A percentile compares a stretch with the other conserved stretches of the same genome.
These are phyloP conservation scores for Plasmodium falciparum DNA, from an alignment of 169 alveolate species.

Conservation along the genomic window DNA sequence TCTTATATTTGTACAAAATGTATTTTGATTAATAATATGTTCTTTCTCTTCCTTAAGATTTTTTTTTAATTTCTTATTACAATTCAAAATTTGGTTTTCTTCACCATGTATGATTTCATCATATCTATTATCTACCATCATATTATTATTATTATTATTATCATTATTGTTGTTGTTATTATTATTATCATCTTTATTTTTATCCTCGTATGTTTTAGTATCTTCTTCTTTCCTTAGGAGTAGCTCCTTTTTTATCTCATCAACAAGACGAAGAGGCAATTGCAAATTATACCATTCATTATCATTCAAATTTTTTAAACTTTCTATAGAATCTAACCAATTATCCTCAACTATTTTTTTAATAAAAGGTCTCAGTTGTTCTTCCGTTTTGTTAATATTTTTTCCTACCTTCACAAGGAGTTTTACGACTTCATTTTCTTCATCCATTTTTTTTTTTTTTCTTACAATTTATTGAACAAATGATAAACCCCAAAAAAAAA, in stretches of 20 bases:
- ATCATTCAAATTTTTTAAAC: conserved; percentile 38
- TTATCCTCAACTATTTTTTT: conserved; percentile 57
- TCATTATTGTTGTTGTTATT: background rate
- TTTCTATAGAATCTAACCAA: conserved; percentile 62
- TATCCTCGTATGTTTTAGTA: conserved; percentile 1
- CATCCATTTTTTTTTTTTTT: conserved; percentile 30
- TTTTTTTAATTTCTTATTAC: conserved; percentile 40
- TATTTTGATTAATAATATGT: background rate
- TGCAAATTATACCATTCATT: conserved; percentile 61
- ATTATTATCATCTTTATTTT: background rate
- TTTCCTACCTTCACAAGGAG: conserved; percentile 37
- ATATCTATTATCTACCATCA: background rate
- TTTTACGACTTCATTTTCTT: conserved; percentile 50
- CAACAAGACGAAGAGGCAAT: conserved; percentile 38
- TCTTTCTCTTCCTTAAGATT: background rate
- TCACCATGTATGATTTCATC: background rate
- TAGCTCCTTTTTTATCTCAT: conserved; percentile 57
- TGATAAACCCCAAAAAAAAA: background rate
- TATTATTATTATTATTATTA: background rate
- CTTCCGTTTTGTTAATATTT: conserved; percentile 43
- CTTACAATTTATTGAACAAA: too few relatives aligned
- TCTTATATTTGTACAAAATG: background rate
- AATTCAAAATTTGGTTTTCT: background rate
- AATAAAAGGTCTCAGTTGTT: conserved; percentile 53
- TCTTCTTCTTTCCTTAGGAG: conserved; percentile 8